Percentiles rank a stretch among this genome's conserved stretches.
These are phyloP conservation scores for Cyclaneusma minus DNA, from an alignment of 2,329 filamentous ascomycete species.

Conservation along the genomic window DNA sequence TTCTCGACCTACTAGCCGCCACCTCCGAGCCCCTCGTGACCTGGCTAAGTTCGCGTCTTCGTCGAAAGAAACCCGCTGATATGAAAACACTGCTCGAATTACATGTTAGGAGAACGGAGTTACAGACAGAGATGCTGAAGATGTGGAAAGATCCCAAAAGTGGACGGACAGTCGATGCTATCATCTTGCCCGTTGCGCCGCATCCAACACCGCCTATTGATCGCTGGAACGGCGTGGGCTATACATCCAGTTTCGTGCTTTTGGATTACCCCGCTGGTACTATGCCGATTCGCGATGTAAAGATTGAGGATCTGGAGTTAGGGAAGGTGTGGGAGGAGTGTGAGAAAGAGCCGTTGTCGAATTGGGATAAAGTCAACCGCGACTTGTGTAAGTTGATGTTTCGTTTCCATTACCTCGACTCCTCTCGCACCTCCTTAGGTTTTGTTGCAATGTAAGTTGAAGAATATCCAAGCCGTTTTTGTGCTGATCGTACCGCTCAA, in stretches of 20 bases:
- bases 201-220: conserved; percentile 48
- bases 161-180: conserved; percentile 35
- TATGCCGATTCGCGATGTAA: conserved; percentile 36
- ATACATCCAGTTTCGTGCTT: conserved; percentile 44
- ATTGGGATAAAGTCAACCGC: conserved; percentile 45
- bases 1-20: conserved; percentile 39
- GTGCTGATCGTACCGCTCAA: conserved; percentile 5
- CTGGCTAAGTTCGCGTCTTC: conserved; percentile 38
- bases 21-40: conserved; percentile 41
- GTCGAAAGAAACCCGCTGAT: conserved; percentile 28
- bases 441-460: not conserved
- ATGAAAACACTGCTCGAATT: conserved; percentile 33
- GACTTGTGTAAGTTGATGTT: conserved; percentile 31
- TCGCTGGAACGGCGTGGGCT: conserved; percentile 44
- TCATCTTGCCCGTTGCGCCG: conserved; percentile 47
- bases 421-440: not conserved
- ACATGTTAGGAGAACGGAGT: conserved; percentile 31
- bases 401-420: not conserved
- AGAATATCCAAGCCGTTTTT: not conserved
- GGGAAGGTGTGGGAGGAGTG: conserved; percentile 30
- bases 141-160: conserved; percentile 35
- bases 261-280: conserved; percentile 45
- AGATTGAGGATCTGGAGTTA: conserved; percentile 27
- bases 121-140: conserved; percentile 38
- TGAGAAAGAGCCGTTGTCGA: conserved; percentile 39